These are phyloP conservation scores for Arctostaphylos glauca DNA, from an alignment of 148 eudicot genomes.

Conservation along the genomic window DNA sequence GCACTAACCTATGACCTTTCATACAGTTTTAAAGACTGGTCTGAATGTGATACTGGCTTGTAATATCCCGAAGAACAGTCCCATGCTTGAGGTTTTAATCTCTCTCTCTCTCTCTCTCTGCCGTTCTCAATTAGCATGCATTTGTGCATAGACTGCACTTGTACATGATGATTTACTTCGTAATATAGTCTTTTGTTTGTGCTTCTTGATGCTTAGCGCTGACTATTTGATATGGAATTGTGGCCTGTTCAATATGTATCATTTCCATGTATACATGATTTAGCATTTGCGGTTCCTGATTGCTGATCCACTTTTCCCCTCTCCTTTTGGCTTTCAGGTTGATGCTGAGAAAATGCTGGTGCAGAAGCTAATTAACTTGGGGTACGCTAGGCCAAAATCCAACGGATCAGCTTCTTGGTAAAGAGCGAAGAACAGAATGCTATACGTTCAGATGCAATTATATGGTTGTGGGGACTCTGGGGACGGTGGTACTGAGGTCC, in stretches of 20 bases:
- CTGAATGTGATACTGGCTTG: slow-evolving; percentile 72
- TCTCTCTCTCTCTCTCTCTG: not conserved
- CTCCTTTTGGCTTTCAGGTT: slow-evolving; percentile 36
- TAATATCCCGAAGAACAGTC: slow-evolving; percentile 72
- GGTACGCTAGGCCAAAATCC: slow-evolving; percentile 53
- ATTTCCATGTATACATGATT: not conserved
- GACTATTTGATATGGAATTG: not conserved
- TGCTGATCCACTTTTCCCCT: slow-evolving; percentile 1
- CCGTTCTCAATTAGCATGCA: not conserved
- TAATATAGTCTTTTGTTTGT: not conserved
- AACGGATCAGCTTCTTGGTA: slow-evolving; percentile 19
- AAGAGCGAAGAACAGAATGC: slow-evolving; percentile 15
- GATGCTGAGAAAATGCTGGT: slow-evolving; percentile 73
- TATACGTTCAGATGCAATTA: slow-evolving; percentile 17
- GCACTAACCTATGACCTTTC: slow-evolving; percentile 9
- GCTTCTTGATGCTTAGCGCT: not conserved
- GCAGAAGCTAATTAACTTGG: slow-evolving; percentile 67
- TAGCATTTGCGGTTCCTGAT: not conserved
- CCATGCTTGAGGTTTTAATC: slow-evolving; percentile 60
- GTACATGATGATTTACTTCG: not conserved
- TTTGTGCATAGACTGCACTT: not conserved
- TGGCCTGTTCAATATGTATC: not conserved
- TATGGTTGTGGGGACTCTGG: not conserved
- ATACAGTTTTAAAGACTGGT: slow-evolving; percentile 76
- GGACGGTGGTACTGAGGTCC: not conserved